Evolutionary conservation across 306 rosid species (phyloP), one percentile per base, ranked within the genome.

Genomic region (Vicia faba): DNA sequence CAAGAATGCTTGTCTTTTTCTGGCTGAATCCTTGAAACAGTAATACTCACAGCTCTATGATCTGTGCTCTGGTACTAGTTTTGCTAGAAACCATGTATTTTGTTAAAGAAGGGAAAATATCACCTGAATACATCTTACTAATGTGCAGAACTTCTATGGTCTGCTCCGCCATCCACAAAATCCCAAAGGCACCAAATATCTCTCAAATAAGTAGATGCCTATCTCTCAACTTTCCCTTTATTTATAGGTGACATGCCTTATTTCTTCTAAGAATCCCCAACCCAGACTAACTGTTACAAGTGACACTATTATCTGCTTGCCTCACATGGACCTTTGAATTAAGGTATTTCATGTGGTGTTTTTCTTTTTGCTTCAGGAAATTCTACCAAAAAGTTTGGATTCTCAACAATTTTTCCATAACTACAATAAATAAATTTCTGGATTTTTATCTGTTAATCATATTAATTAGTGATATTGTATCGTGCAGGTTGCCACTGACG

Each of bases 401-500:
- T 43, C 14, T 33, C 4, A 0, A 3, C 50, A 51, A 25, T 40
- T 45, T 61, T 69, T 50, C 10, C 33, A 8, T 19, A 38, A 39
- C 8, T 79, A 45, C 29, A 50, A 40, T 23, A 5, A 39, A 55
- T 61, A 48, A 7, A 51, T 14, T 26, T 31, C 3, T 2, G 54
- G 41, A 48, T 63, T 16, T 71, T 60, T 19, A 25, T 35, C 46
- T 13, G 11, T 43, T 33, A 23, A 11, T 44, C 7, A 35, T 72
- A 43, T 46, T 69, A 15, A 72, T 73, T 48, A 49, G 33, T 69
- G 57, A 55, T 70, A 61, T 59, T 49, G 11, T 43, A 33, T 70
- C 41, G 40, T 76, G 68, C 80, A 89, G 96, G 95, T 89, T 68
- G 96, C 96, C 41, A 89, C 96, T 18, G 96, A 89, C 77, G 96